These are phyloP conservation scores for Alternaria incomplexa DNA, from an alignment of 2,329 filamentous ascomycete species.

Conservation along the genomic window DNA sequence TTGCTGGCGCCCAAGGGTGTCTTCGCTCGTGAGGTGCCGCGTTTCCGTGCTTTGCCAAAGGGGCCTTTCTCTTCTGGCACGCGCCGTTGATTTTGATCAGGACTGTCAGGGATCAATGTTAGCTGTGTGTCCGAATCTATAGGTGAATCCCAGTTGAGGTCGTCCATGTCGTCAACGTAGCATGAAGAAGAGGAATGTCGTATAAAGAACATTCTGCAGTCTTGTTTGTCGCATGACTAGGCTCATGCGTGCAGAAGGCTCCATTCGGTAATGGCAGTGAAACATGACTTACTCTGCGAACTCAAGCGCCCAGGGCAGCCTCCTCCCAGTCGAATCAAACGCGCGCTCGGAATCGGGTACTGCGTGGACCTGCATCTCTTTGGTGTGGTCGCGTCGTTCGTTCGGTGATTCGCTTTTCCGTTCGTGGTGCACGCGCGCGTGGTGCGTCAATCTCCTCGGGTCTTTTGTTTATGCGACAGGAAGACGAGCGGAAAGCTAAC, in stretches of 20 bases:
- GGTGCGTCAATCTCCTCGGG: background rate
- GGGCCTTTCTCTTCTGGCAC: constrained; percentile 66
- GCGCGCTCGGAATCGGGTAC: constrained; percentile 69
- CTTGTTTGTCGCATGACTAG: background rate
- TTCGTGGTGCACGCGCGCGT: constrained; percentile 11
- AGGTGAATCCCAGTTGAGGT: background rate
- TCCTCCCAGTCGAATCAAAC: constrained; percentile 63
- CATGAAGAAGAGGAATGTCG: background rate
- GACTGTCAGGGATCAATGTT: constrained; percentile 27
- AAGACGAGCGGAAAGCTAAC: constrained; percentile 19
- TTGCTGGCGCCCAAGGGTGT: constrained; percentile 63
- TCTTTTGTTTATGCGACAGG: constrained; percentile 38
- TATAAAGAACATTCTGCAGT: background rate
- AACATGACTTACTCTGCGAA: constrained; percentile 62
- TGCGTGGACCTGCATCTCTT: constrained; percentile 68
- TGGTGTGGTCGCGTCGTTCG: background rate
- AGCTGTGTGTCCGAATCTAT: constrained; percentile 11
- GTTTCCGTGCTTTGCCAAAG: constrained; percentile 61
- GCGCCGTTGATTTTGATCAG: constrained; percentile 57
- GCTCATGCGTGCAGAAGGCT: background rate
- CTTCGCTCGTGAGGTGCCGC: constrained; percentile 58
- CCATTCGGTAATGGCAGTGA: background rate
- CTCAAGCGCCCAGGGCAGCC: constrained; percentile 68
- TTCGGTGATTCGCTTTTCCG: background rate
- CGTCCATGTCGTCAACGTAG: background rate